A percentile compares a stretch with the other conserved stretches of the same genome.
Evolutionary conservation across 148 eudicot genomes (phyloP).

Genomic region (Amaranthus cruentus): DNA sequence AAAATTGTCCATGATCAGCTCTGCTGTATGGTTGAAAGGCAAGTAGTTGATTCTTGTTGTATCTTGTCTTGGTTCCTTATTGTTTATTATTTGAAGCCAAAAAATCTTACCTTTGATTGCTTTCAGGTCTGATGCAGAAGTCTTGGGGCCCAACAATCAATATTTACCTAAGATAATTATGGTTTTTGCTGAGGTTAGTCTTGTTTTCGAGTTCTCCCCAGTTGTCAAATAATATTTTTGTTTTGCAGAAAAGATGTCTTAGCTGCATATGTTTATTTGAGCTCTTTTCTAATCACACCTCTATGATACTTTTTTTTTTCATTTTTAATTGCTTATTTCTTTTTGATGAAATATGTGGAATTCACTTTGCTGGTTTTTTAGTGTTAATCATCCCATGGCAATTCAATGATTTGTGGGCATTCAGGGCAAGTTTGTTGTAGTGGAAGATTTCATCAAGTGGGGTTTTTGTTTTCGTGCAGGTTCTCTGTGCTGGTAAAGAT

Average conservation of each 20-base stretch:
- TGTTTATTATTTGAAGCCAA: not conserved
- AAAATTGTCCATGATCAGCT: slow-evolving; percentile 89
- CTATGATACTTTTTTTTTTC: no score
- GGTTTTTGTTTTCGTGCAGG: slow-evolving; percentile 29
- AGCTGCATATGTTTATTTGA: no score
- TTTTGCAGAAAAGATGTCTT: not conserved
- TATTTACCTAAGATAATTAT: slow-evolving; percentile 75
- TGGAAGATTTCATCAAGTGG: no score
- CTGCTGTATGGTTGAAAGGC: slow-evolving; percentile 91
- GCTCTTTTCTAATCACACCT: no score
- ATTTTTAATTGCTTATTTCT: no score
- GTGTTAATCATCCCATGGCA: no score
- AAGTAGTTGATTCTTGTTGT: slow-evolving; percentile 4
- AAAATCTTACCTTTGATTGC: not conserved
- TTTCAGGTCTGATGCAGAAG: slow-evolving; percentile 79
- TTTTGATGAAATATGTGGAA: not conserved
- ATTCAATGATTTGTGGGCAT: not conserved
- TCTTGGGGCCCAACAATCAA: slow-evolving; percentile 89
- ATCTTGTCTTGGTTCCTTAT: not conserved
- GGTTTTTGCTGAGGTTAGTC: slow-evolving; percentile 91
- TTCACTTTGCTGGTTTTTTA: not conserved
- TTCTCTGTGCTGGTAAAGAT: slow-evolving; percentile 84
- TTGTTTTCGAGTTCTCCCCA: not conserved
- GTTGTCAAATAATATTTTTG: not conserved
- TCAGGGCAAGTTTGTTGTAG: not conserved